phyloP scores from a whole-genome alignment of 73 alveolate species.

The Effrenium voratum region DNA sequence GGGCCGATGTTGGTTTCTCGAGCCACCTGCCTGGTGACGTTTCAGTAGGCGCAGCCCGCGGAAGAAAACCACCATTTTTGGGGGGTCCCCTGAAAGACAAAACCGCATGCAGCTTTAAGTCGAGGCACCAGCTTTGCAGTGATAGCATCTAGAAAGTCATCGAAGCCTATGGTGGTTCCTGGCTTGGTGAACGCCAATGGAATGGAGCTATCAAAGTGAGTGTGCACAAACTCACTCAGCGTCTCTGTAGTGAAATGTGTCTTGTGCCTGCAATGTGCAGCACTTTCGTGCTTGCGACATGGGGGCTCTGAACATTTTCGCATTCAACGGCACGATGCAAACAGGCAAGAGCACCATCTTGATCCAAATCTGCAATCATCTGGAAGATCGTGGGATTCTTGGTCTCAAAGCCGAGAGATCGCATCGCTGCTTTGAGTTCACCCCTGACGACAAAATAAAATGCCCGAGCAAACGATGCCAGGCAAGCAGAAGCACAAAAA shows the following conservation, averaged over 20 bases:
- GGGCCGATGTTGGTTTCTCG: no score
- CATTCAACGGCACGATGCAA: neutral
- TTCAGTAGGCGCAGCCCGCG: no score
- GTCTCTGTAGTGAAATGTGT: no score
- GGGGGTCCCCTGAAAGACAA: no score
- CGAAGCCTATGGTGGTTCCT: slow-evolving; percentile 98
- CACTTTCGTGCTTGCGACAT: no score
- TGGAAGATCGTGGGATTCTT: slow-evolving; percentile 99
- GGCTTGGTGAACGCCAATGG: no score
- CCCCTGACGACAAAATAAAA: slow-evolving; percentile 1
- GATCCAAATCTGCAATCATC: slow-evolving; percentile 99
- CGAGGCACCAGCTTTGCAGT: slow-evolving; percentile 97
- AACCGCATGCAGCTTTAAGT: no score
- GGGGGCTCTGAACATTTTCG: neutral
- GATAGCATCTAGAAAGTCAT: slow-evolving; percentile 98
- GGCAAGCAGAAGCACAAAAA: neutral
- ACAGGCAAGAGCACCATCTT: slow-evolving; percentile 95
- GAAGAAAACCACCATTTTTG: no score
- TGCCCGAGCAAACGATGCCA: neutral
- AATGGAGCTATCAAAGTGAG: no score
- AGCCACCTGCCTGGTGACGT: no score
- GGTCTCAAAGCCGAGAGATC: slow-evolving; percentile 98
- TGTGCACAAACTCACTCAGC: no score
- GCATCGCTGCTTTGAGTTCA: slow-evolving; percentile 99
- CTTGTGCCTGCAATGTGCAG: no score